A percentile compares a stretch with the other conserved stretches of the same genome.
phyloP scores from a whole-genome alignment of 2,329 filamentous ascomycete genomes.

The Leptographium wingfieldii region DNA sequence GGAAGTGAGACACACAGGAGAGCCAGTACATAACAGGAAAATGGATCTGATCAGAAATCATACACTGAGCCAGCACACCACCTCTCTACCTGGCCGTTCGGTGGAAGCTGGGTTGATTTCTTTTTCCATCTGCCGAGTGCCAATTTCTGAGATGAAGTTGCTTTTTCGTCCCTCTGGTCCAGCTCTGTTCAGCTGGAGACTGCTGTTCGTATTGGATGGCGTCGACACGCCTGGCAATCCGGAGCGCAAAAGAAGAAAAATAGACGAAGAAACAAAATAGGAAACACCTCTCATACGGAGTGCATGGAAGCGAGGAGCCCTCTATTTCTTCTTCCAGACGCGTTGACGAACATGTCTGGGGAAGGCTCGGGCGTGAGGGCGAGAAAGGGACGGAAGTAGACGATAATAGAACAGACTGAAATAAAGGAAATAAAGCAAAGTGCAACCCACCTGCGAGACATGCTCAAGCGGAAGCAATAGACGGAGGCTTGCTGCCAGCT shows the following conservation, averaged over 20 bases:
- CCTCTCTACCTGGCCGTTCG: too few relatives aligned
- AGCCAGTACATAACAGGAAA: not conserved
- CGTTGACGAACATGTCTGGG: not conserved
- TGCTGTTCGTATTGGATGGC: not conserved
- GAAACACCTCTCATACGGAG: not conserved
- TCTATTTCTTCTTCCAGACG: not conserved
- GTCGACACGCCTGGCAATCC: not conserved
- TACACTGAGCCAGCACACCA: not conserved
- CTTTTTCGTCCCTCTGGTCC: not conserved
- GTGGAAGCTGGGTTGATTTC: not conserved
- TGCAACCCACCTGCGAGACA: not conserved
- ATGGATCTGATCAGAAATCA: not conserved
- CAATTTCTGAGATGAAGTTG: not conserved
- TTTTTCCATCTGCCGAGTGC: not conserved
- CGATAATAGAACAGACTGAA: not conserved
- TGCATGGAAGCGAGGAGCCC: not conserved
- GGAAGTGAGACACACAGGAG: not conserved
- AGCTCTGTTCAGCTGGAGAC: not conserved
- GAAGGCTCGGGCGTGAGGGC: not conserved
- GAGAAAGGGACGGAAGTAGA: not conserved
- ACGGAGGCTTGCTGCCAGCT: not conserved
- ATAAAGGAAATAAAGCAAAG: not conserved
- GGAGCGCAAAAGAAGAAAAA: not conserved
- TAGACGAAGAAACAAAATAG: not conserved
- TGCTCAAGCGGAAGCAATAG: too few relatives aligned